Conservation (phyloP, 2,329 filamentous ascomycete species). For the Arthroderma sp. region DNA sequence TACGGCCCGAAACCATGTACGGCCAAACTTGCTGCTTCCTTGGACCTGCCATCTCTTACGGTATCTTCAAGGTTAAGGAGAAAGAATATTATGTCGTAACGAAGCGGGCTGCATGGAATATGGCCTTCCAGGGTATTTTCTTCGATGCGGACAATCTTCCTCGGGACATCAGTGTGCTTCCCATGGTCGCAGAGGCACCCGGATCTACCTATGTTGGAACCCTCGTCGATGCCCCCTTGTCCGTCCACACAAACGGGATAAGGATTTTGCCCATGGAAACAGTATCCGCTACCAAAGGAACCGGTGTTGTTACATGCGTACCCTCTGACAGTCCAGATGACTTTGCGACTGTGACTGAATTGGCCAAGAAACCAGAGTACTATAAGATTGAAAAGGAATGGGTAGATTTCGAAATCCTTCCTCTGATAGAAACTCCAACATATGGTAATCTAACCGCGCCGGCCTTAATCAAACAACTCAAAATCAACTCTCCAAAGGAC, state of each 20-base stretch:
- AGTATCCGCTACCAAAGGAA: slow-evolving; percentile 85
- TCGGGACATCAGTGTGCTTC: slow-evolving; percentile 54
- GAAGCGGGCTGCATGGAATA: slow-evolving; percentile 75
- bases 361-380: slow-evolving; percentile 90
- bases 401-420: slow-evolving; percentile 78
- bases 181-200: slow-evolving; percentile 59
- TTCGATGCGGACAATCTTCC: slow-evolving; percentile 38
- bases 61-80: slow-evolving; percentile 65
- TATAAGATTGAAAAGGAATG: slow-evolving; percentile 95
- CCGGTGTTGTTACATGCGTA: slow-evolving; percentile 88
- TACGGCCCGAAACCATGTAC: slow-evolving; percentile 97
- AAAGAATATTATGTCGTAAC: slow-evolving; percentile 77
- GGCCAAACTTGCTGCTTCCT: slow-evolving; percentile 95
- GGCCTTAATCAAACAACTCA: slow-evolving; percentile 75
- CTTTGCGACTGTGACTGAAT: slow-evolving; percentile 74
- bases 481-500: slow-evolving; percentile 95
- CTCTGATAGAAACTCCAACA: slow-evolving; percentile 77
- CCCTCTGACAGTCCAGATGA: slow-evolving; percentile 95
- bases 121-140: slow-evolving; percentile 87
- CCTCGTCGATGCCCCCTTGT: slow-evolving; percentile 69
- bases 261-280: slow-evolving; percentile 91
- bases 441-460: slow-evolving; percentile 78
- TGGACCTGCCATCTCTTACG: slow-evolving; percentile 69
- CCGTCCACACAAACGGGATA: slow-evolving; percentile 68
- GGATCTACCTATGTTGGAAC: slow-evolving; percentile 77